A percentile compares a stretch with the other conserved stretches of the same genome.
Evolutionary conservation across 2,329 filamentous ascomycete genomes (phyloP).

Genomic region (Stagonosporopsis tanaceti): DNA sequence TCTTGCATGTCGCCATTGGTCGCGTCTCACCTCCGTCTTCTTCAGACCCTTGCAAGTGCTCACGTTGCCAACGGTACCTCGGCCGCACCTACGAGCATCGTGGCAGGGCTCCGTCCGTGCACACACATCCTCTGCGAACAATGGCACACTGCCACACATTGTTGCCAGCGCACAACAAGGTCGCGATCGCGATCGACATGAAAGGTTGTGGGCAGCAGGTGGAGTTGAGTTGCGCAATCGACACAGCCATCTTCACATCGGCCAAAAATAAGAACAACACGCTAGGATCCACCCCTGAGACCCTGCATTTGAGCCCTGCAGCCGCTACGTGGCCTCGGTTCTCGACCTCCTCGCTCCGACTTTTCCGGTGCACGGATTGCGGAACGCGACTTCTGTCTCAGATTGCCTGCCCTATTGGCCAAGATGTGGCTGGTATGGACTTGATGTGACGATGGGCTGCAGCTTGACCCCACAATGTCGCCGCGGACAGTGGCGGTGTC

Average conservation of each 20-base stretch:
- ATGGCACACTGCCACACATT: not conserved
- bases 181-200: conserved; percentile 1
- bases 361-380: conserved; percentile 17
- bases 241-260: conserved; percentile 7
- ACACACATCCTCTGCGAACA: not conserved
- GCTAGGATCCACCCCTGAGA: conserved; percentile 14
- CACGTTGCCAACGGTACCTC: conserved; percentile 4
- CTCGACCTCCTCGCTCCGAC: conserved; percentile 18
- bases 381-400: conserved; percentile 15
- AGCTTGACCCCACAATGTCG: conserved; percentile 17
- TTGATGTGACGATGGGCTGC: conserved; percentile 11
- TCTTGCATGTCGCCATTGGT: not conserved
- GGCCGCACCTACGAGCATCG: conserved; percentile 1
- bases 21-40: not conserved
- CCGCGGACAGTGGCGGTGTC: conserved; percentile 22
- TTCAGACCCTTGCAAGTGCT: not conserved
- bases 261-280: conserved; percentile 15
- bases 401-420: conserved; percentile 10
- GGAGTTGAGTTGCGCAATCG: not conserved
- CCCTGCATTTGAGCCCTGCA: conserved; percentile 16
- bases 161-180: not conserved
- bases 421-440: conserved; percentile 21
- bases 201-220: not conserved
- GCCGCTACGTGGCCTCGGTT: conserved; percentile 19
- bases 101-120: not conserved